phyloP scores from a whole-genome alignment of 495 filamentous ascomycete genomes.

The Articulospora tetracladia region DNA sequence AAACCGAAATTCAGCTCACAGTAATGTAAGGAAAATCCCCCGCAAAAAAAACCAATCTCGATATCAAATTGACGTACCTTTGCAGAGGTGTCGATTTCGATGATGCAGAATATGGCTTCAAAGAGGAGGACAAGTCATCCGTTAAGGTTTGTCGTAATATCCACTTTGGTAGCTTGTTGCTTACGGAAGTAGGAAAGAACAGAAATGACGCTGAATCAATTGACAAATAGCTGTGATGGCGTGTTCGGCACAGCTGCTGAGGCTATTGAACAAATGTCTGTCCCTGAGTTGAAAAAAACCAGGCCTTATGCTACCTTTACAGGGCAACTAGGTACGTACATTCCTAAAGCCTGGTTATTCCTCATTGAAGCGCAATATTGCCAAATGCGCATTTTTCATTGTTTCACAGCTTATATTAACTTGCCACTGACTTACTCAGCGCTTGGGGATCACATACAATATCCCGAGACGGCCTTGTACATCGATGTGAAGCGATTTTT shows the following conservation, averaged over 20 bases:
- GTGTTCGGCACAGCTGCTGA: conserved; percentile 79
- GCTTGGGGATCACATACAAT: conserved; percentile 71
- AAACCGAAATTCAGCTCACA: conserved; percentile 70
- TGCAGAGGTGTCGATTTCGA: conserved; percentile 92
- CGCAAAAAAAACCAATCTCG: background rate
- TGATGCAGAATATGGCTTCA: conserved; percentile 83
- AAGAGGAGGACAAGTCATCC: conserved; percentile 82
- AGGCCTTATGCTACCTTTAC: conserved; percentile 74
- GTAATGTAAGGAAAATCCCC: conserved; percentile 59
- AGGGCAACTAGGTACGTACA: conserved; percentile 56
- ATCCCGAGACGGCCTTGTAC: conserved; percentile 63
- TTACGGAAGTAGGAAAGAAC: conserved; percentile 49
- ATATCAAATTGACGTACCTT: background rate
- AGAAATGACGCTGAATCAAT: conserved; percentile 58
- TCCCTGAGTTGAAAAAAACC: conserved; percentile 71
- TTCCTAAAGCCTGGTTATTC: no score
- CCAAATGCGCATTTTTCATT: no score
- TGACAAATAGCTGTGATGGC: conserved; percentile 61
- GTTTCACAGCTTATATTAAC: no score
- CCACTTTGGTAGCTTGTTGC: background rate
- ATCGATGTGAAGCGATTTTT: conserved; percentile 92
- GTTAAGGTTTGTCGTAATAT: conserved; percentile 48
- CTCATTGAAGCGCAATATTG: no score
- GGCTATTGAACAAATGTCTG: conserved; percentile 70
- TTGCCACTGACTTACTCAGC: background rate